Evolutionary conservation across 73 alveolate species (phyloP).

Genomic region (Paramecium caudatum): DNA sequence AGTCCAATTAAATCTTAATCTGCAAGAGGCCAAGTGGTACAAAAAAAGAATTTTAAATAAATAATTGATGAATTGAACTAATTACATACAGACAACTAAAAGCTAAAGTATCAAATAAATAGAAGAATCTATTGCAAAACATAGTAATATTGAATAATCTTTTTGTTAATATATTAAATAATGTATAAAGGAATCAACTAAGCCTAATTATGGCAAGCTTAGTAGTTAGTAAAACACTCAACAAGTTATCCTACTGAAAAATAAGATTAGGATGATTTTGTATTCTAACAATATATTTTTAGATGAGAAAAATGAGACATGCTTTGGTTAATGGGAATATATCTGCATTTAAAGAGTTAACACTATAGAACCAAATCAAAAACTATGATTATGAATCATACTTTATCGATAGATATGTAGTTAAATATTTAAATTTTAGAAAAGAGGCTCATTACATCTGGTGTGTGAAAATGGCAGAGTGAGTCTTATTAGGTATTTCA

Average conservation of each 20-base stretch:
- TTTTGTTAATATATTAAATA: too few species aligned
- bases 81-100: background rate
- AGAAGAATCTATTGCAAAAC: conserved; percentile 17
- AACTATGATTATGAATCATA: background rate
- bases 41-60: background rate
- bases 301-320: conserved; percentile 45
- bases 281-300: background rate
- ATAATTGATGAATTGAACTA: background rate
- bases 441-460: conserved; percentile 5
- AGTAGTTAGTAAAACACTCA: too few species aligned
- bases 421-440: background rate
- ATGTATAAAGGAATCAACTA: too few species aligned
- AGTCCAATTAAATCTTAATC: background rate
- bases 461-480: conserved; percentile 35
- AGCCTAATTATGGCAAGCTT: too few species aligned
- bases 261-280: background rate
- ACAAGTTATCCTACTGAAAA: background rate
- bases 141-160: background rate
- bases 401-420: background rate
- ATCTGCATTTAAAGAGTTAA: background rate
- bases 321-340: conserved; percentile 14
- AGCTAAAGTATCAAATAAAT: background rate
- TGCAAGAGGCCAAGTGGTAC: background rate
- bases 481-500: background rate
- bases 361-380: background rate